Percentiles rank a stretch among this genome's conserved stretches.
Conservation (phyloP, 345 rosid genomes). For the Barbarea vulgaris region DNA sequence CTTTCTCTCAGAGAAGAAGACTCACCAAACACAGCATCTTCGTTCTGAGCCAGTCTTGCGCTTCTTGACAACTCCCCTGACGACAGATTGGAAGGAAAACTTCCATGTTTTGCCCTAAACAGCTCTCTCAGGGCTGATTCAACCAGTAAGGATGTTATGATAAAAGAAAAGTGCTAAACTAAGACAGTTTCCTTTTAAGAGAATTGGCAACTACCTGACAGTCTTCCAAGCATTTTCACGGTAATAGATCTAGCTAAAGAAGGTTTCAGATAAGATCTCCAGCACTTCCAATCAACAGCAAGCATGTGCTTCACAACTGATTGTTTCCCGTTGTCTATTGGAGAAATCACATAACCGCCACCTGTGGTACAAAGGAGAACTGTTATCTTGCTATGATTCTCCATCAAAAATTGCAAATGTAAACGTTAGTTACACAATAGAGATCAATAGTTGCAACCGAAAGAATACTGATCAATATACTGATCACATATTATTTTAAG, state of each 20-base stretch:
- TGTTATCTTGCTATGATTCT: constrained; percentile 11
- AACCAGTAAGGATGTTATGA: constrained; percentile 25
- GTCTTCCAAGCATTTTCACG: constrained; percentile 83
- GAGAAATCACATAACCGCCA: constrained; percentile 94
- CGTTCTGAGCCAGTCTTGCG: constrained; percentile 45
- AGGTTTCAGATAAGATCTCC: constrained; percentile 78
- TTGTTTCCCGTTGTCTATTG: constrained; percentile 66
- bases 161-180: neutral
- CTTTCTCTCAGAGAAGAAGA: constrained; percentile 42
- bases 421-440: neutral
- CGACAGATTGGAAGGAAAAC: constrained; percentile 59
- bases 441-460: neutral
- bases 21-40: constrained; percentile 41
- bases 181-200: constrained; percentile 24
- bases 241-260: constrained; percentile 79
- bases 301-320: constrained; percentile 97
- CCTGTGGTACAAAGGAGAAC: constrained; percentile 53
- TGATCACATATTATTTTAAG: neutral
- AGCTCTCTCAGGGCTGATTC: constrained; percentile 81
- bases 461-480: constrained; percentile 9
- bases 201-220: constrained; percentile 63
- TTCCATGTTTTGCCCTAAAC: constrained; percentile 71
- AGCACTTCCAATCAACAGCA: constrained; percentile 92
- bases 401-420: constrained; percentile 2
- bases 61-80: constrained; percentile 68